Percentiles rank a stretch among this genome's conserved stretches.
Evolutionary conservation across 176 grass and related monocot species (phyloP).

Genomic region (Avena sativa): DNA sequence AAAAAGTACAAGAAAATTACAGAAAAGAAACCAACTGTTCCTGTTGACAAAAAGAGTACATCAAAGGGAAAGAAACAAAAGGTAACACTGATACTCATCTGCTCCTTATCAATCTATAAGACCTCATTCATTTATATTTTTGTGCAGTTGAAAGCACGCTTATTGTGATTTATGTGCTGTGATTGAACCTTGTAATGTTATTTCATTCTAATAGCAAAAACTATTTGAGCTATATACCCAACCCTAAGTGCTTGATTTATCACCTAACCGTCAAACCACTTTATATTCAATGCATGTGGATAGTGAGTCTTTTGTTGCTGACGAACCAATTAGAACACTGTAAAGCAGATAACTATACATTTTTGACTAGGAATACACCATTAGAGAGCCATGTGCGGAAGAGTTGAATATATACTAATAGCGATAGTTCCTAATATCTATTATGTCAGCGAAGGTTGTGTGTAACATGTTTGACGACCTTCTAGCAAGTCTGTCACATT

Average conservation of each 20-base stretch:
- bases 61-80: conserved; percentile 89
- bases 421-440: conserved; percentile 14
- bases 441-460: conserved; percentile 14
- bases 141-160: conserved; percentile 7
- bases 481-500: conserved; percentile 1
- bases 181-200: conserved; percentile 7
- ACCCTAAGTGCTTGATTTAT: neutral
- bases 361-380: conserved; percentile 27
- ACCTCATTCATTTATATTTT: conserved; percentile 5
- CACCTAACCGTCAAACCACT: neutral
- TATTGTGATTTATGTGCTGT: neutral
- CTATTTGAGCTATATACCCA: conserved; percentile 20
- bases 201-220: conserved; percentile 10
- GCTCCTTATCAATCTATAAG: neutral
- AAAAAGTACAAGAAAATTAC: conserved; percentile 62
- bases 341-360: neutral
- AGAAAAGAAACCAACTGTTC: conserved; percentile 55
- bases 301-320: conserved; percentile 8
- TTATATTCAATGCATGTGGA: neutral
- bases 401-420: neutral
- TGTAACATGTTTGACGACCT: conserved; percentile 7
- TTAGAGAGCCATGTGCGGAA: neutral
- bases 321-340: conserved; percentile 4
- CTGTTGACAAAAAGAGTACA: conserved; percentile 54
- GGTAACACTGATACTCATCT: conserved; percentile 45